A percentile compares a stretch with the other conserved stretches of the same genome.
Conservation (phyloP, 139 green algal species). For the Gonium pectorale region DNA sequence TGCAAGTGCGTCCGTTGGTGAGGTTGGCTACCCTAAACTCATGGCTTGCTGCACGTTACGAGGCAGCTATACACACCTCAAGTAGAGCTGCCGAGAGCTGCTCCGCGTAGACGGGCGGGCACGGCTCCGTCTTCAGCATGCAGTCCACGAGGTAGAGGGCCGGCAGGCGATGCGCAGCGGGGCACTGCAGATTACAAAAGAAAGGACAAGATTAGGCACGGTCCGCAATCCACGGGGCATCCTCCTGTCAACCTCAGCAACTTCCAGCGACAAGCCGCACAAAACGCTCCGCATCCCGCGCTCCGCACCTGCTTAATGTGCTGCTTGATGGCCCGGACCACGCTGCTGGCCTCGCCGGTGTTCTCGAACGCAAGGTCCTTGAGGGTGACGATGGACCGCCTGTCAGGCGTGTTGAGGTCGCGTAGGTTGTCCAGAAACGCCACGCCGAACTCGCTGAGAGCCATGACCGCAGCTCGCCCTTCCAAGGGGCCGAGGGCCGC, state of each 20-base stretch:
- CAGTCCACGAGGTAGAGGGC: conserved; percentile 55
- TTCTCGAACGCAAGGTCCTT: conserved; percentile 56
- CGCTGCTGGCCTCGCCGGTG: neutral
- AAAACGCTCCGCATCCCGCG: no score
- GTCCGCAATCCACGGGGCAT: no score
- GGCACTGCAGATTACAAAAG: conserved; percentile 9
- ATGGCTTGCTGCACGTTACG: no score
- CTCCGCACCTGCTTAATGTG: conserved; percentile 39
- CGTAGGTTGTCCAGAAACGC: conserved; percentile 36
- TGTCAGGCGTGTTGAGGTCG: conserved; percentile 39
- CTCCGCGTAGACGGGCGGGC: conserved; percentile 16
- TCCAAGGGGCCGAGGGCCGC: no score
- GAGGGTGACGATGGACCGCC: conserved; percentile 45
- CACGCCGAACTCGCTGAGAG: conserved; percentile 28
- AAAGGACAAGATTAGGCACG: no score
- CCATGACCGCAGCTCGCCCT: no score
- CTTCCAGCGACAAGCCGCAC: no score
- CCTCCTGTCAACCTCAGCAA: no score
- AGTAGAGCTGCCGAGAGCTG: conserved; percentile 7
- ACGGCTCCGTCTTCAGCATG: conserved; percentile 51
- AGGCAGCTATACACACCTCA: conserved; percentile 17
- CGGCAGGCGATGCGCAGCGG: conserved; percentile 5
- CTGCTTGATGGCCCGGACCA: conserved; percentile 31
- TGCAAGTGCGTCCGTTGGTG: no score
- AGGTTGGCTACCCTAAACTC: no score